Evolutionary conservation across 2,329 filamentous ascomycete genomes (phyloP).

Genomic region (Purpureocillium lavendulum): DNA sequence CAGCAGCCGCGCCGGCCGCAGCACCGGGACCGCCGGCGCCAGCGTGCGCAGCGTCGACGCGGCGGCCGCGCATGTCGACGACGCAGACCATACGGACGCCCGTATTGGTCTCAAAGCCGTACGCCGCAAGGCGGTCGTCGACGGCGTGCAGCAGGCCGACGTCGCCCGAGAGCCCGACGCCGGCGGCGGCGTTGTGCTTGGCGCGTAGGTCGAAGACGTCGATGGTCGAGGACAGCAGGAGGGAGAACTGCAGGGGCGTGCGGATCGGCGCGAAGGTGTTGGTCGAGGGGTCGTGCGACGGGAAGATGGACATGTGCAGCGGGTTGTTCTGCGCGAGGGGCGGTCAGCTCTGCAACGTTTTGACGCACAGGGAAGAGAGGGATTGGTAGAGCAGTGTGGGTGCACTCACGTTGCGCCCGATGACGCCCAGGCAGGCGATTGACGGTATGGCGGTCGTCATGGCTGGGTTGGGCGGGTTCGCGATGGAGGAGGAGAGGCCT

Average conservation of each 20-base stretch:
- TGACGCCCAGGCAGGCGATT: constrained; percentile 88
- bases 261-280: constrained; percentile 49
- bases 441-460: constrained; percentile 62
- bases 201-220: constrained; percentile 88
- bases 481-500: too few species aligned
- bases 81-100: constrained; percentile 85
- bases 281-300: constrained; percentile 54
- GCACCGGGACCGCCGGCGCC: constrained; percentile 4
- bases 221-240: constrained; percentile 82
- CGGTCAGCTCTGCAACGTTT: too few species aligned
- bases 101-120: constrained; percentile 95
- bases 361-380: too few species aligned
- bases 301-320: constrained; percentile 86
- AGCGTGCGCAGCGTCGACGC: constrained; percentile 24
- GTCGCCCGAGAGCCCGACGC: constrained; percentile 61
- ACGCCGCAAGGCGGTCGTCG: constrained; percentile 86
- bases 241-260: constrained; percentile 80
- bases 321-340: constrained; percentile 69
- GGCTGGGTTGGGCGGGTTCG: not conserved
- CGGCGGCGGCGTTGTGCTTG: constrained; percentile 51
- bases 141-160: constrained; percentile 87
- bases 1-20: constrained; percentile 20
- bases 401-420: constrained; percentile 74
- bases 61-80: constrained; percentile 78
- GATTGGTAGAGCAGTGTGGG: too few species aligned